Evolutionary conservation across 805 yeast species (phyloP).

Genomic region (Barnettozyma sp.): DNA sequence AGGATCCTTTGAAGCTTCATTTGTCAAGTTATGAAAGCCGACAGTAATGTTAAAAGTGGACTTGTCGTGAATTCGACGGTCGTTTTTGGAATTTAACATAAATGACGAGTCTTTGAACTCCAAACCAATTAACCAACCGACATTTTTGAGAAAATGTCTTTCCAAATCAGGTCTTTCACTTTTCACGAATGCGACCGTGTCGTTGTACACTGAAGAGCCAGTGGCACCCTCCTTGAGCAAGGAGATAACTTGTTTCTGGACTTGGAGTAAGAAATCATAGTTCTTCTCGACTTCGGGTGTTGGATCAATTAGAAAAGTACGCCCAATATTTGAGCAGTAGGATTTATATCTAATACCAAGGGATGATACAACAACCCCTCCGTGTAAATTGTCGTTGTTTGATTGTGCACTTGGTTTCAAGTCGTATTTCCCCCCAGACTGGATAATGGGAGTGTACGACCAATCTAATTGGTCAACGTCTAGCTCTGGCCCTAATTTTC

Average conservation of each 20-base stretch:
- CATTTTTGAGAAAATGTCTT: slow-evolving; percentile 60
- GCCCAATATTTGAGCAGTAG: slow-evolving; percentile 80
- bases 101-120: slow-evolving; percentile 80
- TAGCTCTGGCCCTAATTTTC: slow-evolving; percentile 56
- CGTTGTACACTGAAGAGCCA: slow-evolving; percentile 56
- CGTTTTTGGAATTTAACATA: slow-evolving; percentile 66
- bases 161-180: slow-evolving; percentile 60
- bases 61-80: slow-evolving; percentile 59
- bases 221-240: slow-evolving; percentile 60
- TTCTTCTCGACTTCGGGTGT: slow-evolving; percentile 68
- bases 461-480: slow-evolving; percentile 78
- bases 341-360: slow-evolving; percentile 82
- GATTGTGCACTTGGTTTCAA: slow-evolving; percentile 79
- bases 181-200: slow-evolving; percentile 53
- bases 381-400: slow-evolving; percentile 51
- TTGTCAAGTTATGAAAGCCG: slow-evolving; percentile 63
- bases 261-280: slow-evolving; percentile 65
- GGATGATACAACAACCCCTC: slow-evolving; percentile 78
- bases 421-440: slow-evolving; percentile 82
- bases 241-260: slow-evolving; percentile 58
- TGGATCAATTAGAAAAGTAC: slow-evolving; percentile 89
- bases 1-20: slow-evolving; percentile 37
- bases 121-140: slow-evolving; percentile 85
- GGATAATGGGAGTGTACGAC: slow-evolving; percentile 89
- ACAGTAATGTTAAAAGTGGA: slow-evolving; percentile 68